These are phyloP conservation scores for Musa troglodytarum DNA, from an alignment of 176 grass and related monocot genomes.

Conservation along the genomic window DNA sequence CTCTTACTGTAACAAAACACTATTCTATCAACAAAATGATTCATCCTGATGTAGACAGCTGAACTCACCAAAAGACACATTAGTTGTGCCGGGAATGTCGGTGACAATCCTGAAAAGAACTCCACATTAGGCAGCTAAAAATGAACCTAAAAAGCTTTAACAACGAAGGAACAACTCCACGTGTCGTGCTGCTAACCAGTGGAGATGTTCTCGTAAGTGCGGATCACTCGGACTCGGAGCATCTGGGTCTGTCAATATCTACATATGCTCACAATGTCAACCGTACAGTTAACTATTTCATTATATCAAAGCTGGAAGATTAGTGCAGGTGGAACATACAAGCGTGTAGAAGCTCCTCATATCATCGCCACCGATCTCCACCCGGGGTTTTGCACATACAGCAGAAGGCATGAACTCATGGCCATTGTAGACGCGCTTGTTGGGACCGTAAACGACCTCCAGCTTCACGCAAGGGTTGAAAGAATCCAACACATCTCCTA, in stretches of 20 bases:
- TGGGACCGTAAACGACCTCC: conserved; percentile 58
- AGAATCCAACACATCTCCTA: conserved; percentile 78
- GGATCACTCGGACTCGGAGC: conserved; percentile 91
- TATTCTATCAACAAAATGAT: neutral
- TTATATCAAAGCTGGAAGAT: too few relatives aligned
- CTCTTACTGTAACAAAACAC: too few relatives aligned
- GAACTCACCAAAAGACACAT: conserved; percentile 61
- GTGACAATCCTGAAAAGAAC: conserved; percentile 64
- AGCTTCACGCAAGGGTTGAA: conserved; percentile 70
- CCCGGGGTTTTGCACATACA: conserved; percentile 48
- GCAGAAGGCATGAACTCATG: conserved; percentile 79
- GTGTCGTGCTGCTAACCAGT: conserved; percentile 36
- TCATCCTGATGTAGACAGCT: neutral
- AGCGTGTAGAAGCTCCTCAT: conserved; percentile 80
- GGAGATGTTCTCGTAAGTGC: conserved; percentile 77
- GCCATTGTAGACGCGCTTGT: conserved; percentile 76
- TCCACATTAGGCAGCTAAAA: neutral
- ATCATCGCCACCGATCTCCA: conserved; percentile 61
- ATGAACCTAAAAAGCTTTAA: too few relatives aligned
- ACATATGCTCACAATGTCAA: conserved; percentile 1
- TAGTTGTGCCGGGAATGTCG: conserved; percentile 89
- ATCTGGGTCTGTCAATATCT: conserved; percentile 94
- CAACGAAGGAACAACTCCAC: too few relatives aligned
- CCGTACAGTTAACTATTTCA: too few relatives aligned
- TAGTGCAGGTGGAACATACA: conserved; percentile 22